These are phyloP conservation scores for Ganoderma lucidum DNA, from an alignment of 1,284 basidiomycete species.

Conservation along the genomic window DNA sequence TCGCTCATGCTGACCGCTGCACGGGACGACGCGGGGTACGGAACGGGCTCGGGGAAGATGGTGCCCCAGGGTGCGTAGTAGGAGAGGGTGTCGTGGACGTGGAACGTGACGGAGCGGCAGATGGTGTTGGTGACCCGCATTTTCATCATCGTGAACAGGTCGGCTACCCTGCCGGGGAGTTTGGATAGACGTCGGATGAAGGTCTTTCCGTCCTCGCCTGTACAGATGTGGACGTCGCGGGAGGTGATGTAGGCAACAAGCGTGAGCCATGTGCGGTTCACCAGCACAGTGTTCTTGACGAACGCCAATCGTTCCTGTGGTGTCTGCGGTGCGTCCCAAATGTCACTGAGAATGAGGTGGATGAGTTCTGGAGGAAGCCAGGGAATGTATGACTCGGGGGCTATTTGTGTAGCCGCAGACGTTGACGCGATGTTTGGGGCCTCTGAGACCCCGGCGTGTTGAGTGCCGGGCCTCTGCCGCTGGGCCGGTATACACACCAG, in stretches of 20 bases:
- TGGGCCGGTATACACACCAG: too few species aligned
- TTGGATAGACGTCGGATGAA: constrained; percentile 37
- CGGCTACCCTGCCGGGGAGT: constrained; percentile 23
- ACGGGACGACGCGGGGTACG: constrained; percentile 33
- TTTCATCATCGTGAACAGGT: constrained; percentile 23
- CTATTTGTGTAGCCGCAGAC: too few species aligned
- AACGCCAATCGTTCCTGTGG: constrained; percentile 41
- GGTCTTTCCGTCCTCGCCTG: constrained; percentile 39
- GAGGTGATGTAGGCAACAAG: constrained; percentile 42
- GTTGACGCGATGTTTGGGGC: not conserved
- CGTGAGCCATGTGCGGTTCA: constrained; percentile 42
- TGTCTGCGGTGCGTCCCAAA: constrained; percentile 44
- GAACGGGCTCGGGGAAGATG: too few species aligned
- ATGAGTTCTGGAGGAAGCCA: constrained; percentile 47
- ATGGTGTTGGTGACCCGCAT: constrained; percentile 29
- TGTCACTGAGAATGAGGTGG: constrained; percentile 43
- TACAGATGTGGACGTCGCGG: constrained; percentile 43
- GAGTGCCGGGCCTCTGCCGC: too few species aligned
- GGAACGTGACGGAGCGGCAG: constrained; percentile 43
- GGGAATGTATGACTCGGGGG: constrained; percentile 11
- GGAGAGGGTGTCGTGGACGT: not conserved
- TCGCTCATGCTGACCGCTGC: too few species aligned
- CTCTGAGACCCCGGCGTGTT: too few species aligned
- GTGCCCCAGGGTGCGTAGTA: too few species aligned
- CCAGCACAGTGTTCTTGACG: constrained; percentile 38